Evolutionary conservation across 371 early-diverging fungal genomes (phyloP), one percentile per base, ranked within the genome.

Genomic region (Lichtheimia hyalospora): DNA sequence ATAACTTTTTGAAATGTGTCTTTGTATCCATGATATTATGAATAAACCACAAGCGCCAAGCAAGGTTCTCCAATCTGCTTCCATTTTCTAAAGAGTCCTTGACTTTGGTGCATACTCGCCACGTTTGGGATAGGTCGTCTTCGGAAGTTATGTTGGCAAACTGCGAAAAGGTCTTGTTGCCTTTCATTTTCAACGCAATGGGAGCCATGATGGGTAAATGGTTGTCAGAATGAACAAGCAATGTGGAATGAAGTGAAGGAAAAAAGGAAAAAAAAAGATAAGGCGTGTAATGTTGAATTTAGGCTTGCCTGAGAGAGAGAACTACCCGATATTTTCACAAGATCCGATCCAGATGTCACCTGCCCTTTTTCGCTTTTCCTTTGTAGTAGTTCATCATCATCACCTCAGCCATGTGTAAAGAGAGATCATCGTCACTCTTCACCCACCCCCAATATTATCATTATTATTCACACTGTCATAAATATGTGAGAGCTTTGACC

Each of bases 11-110:
- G 61, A 84, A 55, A 24, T 42, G 56, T 2, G 56, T 21, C 15
- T 43, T 44, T 34, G 25, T 53, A 53, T 53, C 53, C 53, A 53
- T 53, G 41, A 83, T 75, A 60, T 90, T 82, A 43, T 90, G 90
- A 63, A 92, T 77, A 60, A 91, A 88, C 93, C 93, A 92, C 44
- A 94, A 73, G 28, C 95, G 77, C 95, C 95, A 95, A 12, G 91
- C 87, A 59, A 95, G 80, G 69, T 95, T 95, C 66, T 95, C 95
- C 48, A 93, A 74, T 53, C 95, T 79, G 43, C 84, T 82, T 18
- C 94, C 95, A 63, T 94, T 89, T 58, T 91, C 92, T 12, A 95
- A 78, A 14, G 93, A 89, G 58, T 93, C 91, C 73, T 93, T 95
- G 50, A 92, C 94, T 75, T 93, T 92, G 20, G 93, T 91, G 68